phyloP scores from a whole-genome alignment of 352 stramenopile genomes.

The Bremia lactucae region DNA sequence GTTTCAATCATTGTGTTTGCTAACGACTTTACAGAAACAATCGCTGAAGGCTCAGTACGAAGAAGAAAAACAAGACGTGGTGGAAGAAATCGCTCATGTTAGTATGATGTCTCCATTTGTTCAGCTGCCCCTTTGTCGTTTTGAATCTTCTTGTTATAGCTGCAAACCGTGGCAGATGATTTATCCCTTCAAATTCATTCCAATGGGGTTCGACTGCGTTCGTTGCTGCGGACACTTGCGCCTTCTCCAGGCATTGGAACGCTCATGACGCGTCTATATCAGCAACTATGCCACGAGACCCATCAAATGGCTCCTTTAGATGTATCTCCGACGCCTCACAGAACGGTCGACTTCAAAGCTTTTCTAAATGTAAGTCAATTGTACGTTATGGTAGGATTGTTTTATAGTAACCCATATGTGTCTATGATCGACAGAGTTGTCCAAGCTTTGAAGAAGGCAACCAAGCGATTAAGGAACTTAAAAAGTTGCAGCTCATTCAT shows the following conservation, averaged over 20 bases:
- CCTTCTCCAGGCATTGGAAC: conserved; percentile 46
- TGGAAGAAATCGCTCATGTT: conserved; percentile 53
- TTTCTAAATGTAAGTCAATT: conserved; percentile 47
- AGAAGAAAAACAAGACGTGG: conserved; percentile 41
- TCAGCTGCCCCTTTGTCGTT: not conserved
- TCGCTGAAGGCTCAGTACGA: conserved; percentile 62
- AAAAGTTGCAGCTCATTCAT: conserved; percentile 73
- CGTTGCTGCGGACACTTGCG: conserved; percentile 54
- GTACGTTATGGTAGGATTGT: no score
- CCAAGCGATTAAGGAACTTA: conserved; percentile 58
- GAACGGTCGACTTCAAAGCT: conserved; percentile 48
- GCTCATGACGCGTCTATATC: conserved; percentile 64
- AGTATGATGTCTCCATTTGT: not conserved
- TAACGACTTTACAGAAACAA: conserved; percentile 19
- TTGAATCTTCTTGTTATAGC: conserved; percentile 18
- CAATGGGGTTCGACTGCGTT: conserved; percentile 42
- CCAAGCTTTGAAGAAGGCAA: conserved; percentile 62
- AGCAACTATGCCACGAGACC: conserved; percentile 44
- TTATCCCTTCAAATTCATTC: conserved; percentile 45
- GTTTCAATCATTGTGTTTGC: not conserved
- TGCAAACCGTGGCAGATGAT: conserved; percentile 38
- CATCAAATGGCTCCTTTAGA: conserved; percentile 2
- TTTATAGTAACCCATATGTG: no score
- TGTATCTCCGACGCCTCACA: conserved; percentile 22
- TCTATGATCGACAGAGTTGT: no score